phyloP scores from a whole-genome alignment of 202 grass and related monocot genomes.

The Elaeis oleifera region DNA sequence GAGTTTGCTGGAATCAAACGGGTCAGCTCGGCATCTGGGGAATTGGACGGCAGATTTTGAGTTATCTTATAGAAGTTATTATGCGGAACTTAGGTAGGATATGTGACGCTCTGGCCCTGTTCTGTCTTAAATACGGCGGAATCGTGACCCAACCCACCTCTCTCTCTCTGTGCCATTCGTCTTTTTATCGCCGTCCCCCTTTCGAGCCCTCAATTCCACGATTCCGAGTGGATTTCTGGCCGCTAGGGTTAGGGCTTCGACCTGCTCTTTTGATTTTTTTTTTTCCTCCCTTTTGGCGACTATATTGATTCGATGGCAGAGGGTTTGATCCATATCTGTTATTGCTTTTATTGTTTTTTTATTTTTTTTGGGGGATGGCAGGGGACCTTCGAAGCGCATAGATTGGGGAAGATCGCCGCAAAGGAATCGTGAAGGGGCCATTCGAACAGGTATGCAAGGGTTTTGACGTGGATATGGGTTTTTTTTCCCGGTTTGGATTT shows the following conservation, averaged over 20 bases:
- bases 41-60: too few relatives aligned
- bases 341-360: neutral
- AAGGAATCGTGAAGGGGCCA: neutral
- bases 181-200: too few relatives aligned
- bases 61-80: too few relatives aligned
- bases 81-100: too few relatives aligned
- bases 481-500: neutral
- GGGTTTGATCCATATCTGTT: neutral
- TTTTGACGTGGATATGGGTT: neutral
- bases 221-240: neutral
- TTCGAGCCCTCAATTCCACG: neutral
- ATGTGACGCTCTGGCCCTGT: too few relatives aligned
- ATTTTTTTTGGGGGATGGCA: neutral
- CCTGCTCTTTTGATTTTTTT: neutral
- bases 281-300: neutral
- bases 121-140: neutral
- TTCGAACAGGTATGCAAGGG: neutral
- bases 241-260: constrained; percentile 9
- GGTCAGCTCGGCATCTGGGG: too few relatives aligned
- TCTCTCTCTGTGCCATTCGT: neutral
- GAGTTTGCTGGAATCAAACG: too few relatives aligned
- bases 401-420: neutral
- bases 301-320: neutral
- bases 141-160: neutral
- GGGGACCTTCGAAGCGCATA: neutral